Percentiles rank a stretch among this genome's conserved stretches.
These are phyloP conservation scores for Penstemon eatonii DNA, from an alignment of 257 asterid genomes.

Conservation along the genomic window DNA sequence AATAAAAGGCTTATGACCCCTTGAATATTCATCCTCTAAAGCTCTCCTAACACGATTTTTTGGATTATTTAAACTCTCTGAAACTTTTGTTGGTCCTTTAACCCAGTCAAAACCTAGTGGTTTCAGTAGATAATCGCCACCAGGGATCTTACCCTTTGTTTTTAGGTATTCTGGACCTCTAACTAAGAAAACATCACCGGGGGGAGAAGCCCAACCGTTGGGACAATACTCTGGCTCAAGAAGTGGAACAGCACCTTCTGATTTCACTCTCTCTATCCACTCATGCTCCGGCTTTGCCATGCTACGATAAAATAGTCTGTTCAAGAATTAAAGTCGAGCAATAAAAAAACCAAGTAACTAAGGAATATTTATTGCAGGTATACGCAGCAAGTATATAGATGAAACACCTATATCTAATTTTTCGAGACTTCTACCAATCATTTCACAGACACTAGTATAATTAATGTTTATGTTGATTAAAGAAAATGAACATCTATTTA, in stretches of 20 bases:
- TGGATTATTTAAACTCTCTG: conserved; percentile 55
- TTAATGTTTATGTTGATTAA: background rate
- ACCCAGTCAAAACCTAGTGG: conserved; percentile 92
- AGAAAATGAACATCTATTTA: no score
- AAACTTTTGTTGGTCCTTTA: conserved; percentile 69
- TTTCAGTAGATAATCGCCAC: conserved; percentile 69
- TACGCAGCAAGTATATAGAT: background rate
- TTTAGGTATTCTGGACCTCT: conserved; percentile 73
- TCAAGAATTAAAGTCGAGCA: conserved; percentile 14
- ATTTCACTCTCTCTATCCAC: conserved; percentile 69
- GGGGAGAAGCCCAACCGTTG: conserved; percentile 87
- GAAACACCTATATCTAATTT: background rate
- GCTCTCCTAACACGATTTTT: conserved; percentile 62
- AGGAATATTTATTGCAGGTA: background rate
- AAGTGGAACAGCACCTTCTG: conserved; percentile 72
- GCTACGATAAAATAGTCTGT: conserved; percentile 24
- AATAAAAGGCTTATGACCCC: conserved; percentile 56
- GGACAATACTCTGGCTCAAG: conserved; percentile 57
- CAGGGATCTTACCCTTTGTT: conserved; percentile 62
- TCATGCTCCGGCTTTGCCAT: conserved; percentile 52
- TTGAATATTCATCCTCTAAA: conserved; percentile 43
- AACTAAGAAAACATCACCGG: conserved; percentile 63
- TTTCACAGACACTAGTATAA: background rate
- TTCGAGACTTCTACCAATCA: background rate
- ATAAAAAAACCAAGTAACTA: conserved; percentile 7